These are phyloP conservation scores for Nitzschia sp. DNA, from an alignment of 108 stramenopile genomes.

Conservation along the genomic window DNA sequence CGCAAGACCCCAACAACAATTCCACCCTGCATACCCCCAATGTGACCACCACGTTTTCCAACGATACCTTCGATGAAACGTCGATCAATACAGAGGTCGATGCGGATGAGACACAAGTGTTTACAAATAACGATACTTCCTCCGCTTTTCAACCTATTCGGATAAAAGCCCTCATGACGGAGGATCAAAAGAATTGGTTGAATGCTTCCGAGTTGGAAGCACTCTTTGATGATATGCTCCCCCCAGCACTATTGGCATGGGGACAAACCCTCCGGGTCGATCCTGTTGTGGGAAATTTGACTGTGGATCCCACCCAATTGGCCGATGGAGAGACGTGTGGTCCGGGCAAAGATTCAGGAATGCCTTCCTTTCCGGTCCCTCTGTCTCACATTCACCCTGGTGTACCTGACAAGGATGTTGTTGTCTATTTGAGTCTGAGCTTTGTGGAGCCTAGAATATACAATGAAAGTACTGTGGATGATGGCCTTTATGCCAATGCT, in stretches of 20 bases:
- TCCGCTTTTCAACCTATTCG: slow-evolving; percentile 65
- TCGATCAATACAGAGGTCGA: not conserved
- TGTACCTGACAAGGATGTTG: slow-evolving; percentile 64
- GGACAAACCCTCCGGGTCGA: slow-evolving; percentile 71
- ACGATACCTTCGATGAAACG: slow-evolving; percentile 15
- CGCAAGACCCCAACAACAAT: not conserved
- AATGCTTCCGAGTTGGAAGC: slow-evolving; percentile 41
- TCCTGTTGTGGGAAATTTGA: slow-evolving; percentile 68
- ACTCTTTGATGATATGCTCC: slow-evolving; percentile 69
- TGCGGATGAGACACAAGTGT: not conserved
- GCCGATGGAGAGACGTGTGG: slow-evolving; percentile 71
- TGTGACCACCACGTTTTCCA: slow-evolving; percentile 15
- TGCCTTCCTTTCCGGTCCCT: slow-evolving; percentile 67
- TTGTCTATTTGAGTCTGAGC: slow-evolving; percentile 73
- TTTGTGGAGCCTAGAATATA: slow-evolving; percentile 32
- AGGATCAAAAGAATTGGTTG: slow-evolving; percentile 53
- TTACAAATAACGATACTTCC: slow-evolving; percentile 8
- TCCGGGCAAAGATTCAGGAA: slow-evolving; percentile 69
- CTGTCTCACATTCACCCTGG: slow-evolving; percentile 52
- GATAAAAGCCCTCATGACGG: slow-evolving; percentile 65
- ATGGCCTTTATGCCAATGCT: not conserved
- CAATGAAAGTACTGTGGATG: not conserved
- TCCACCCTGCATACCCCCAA: not conserved
- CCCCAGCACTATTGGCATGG: slow-evolving; percentile 77
- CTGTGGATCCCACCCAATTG: slow-evolving; percentile 65